Percentiles rank a stretch among this genome's conserved stretches.
phyloP scores from a whole-genome alignment of 495 filamentous ascomycete species.

The Rhypophila decipiens region DNA sequence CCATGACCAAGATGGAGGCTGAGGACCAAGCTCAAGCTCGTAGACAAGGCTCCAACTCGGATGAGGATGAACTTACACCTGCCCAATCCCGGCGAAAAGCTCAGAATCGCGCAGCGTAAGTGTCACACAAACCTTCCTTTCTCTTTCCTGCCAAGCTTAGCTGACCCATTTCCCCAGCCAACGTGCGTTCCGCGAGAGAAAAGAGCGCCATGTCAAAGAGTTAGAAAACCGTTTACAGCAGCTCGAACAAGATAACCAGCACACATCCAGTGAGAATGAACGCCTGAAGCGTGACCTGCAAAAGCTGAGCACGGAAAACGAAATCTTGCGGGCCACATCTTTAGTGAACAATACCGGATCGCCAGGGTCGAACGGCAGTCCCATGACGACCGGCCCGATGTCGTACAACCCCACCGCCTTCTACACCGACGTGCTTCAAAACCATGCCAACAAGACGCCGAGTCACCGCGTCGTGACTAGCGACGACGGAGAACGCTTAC shows the following conservation, averaged over 20 bases:
- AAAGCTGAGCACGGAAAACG: slow-evolving; percentile 78
- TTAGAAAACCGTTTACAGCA: slow-evolving; percentile 79
- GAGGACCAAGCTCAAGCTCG: slow-evolving; percentile 33
- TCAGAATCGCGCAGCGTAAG: slow-evolving; percentile 94
- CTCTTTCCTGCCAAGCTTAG: not conserved
- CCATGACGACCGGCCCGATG: slow-evolving; percentile 59
- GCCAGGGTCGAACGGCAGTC: slow-evolving; percentile 16
- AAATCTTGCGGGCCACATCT: slow-evolving; percentile 77
- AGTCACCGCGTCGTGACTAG: slow-evolving; percentile 66
- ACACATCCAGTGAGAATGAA: slow-evolving; percentile 61
- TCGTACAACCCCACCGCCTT: slow-evolving; percentile 70
- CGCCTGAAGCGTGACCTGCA: slow-evolving; percentile 76
- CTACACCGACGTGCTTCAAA: slow-evolving; percentile 46
- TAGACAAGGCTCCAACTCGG: slow-evolving; percentile 40
- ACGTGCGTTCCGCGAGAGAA: slow-evolving; percentile 93
- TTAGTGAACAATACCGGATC: slow-evolving; percentile 19
- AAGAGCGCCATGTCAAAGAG: slow-evolving; percentile 88
- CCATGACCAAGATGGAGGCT: slow-evolving; percentile 32
- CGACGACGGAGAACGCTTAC: slow-evolving; percentile 64
- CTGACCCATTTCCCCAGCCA: slow-evolving; percentile 53
- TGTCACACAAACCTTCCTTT: slow-evolving; percentile 19
- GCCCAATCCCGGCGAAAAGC: slow-evolving; percentile 85
- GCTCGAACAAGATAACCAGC: slow-evolving; percentile 51
- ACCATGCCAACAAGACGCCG: slow-evolving; percentile 52
- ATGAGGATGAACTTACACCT: slow-evolving; percentile 60